Percentiles rank a stretch among this genome's conserved stretches.
phyloP scores from a whole-genome alignment of 2,329 filamentous ascomycete genomes.

The Nothopassalora personata region DNA sequence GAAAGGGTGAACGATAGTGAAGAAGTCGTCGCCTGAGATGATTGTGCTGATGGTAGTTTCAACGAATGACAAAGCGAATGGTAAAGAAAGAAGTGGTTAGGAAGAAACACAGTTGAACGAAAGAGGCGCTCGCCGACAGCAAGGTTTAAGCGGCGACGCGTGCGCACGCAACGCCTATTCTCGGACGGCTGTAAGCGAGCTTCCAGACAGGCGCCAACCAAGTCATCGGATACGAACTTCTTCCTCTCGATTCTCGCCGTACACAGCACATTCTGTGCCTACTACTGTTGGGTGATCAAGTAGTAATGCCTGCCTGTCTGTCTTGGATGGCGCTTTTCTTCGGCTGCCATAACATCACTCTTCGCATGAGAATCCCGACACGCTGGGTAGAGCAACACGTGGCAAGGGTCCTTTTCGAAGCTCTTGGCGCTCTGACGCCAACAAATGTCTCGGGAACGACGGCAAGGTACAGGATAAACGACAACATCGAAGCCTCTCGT shows the following conservation, averaged over 20 bases:
- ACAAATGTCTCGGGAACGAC: background rate
- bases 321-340: background rate
- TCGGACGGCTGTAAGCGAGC: too few relatives aligned
- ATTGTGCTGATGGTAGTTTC: background rate
- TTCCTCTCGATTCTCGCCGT: background rate
- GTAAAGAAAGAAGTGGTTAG: background rate
- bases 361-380: background rate
- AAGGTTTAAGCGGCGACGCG: background rate
- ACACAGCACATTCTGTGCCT: background rate
- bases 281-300: background rate
- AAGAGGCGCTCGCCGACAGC: background rate
- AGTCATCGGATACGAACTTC: background rate
- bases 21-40: background rate
- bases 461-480: background rate
- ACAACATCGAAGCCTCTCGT: background rate
- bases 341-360: background rate
- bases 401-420: background rate
- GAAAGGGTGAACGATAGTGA: background rate
- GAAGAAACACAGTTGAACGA: background rate
- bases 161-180: background rate
- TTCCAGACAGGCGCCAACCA: background rate
- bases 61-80: conserved; percentile 1
- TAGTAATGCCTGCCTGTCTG: background rate
- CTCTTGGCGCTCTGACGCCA: background rate
- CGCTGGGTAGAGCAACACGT: background rate